Evolutionary conservation across 805 yeast species (phyloP), one percentile per base, ranked within the genome.

Genomic region (Barnettozyma salicaria): DNA sequence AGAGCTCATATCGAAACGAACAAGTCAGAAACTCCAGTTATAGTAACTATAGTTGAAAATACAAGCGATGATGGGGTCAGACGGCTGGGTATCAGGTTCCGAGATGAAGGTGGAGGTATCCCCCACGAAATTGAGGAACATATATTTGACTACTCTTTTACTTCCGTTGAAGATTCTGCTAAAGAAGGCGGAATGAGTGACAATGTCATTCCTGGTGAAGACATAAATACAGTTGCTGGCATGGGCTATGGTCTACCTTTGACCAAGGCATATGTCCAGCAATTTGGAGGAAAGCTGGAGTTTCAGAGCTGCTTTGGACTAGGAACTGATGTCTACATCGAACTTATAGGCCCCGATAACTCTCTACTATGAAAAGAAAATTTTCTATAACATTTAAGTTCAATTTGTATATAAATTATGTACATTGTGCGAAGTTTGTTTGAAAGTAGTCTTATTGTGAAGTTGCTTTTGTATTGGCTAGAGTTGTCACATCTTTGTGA

Each of bases 201-300:
- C 41, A 81, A 82, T 49, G 74, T 74, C 20, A 78, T 82, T 23
- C 89, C 88, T 0, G 89, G 88, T 2, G 68, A 71, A 18, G 80
- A 80, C 2, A 81, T 84, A 1, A 67, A 68, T 30, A 69, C 70
- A 17, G 73, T 90, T 24, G 96, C 97, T 0, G 98, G 98, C 0
- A 83, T 92, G 84, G 97, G 97, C 1, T 90, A 87, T 55, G 98
- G 98, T 0, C 60, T 90, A 38, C 97, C 97, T 6, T 64, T 90
- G 44, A 83, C 89, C 42, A 65, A 76, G 48, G 81, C 86, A 0
- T 83, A 83, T 50, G 76, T 81, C 21, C 83, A 78, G 51, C 69
- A 80, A 54, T 81, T 83, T 55, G 81, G 80, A 28, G 92, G 92
- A 3, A 66, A 65, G 31, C 66, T 85, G 34, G 76, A 76, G 41